These are phyloP conservation scores for Handroanthus guayacan DNA, from an alignment of 257 asterid species.

Conservation along the genomic window DNA sequence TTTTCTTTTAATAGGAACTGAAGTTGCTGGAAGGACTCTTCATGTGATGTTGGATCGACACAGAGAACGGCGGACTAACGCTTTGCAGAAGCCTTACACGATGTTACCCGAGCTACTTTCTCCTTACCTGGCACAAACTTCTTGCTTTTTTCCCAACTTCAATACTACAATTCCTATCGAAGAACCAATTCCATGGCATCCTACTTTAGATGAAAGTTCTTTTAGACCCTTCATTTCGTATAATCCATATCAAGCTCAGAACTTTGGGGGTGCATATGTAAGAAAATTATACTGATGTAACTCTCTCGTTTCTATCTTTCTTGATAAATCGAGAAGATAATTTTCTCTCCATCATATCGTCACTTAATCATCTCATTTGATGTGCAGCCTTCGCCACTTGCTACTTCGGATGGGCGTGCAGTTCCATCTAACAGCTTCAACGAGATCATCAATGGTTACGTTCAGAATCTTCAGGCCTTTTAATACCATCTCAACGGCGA, in stretches of 20 bases:
- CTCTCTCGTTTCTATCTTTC: not conserved
- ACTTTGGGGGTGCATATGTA: conserved; percentile 31
- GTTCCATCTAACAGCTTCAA: conserved; percentile 3
- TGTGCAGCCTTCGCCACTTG: conserved; percentile 37
- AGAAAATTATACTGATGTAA: conserved; percentile 15
- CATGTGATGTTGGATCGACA: conserved; percentile 40
- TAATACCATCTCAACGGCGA: conserved; percentile 24
- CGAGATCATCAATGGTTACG: conserved; percentile 11
- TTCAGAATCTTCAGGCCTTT: conserved; percentile 39
- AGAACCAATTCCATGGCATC: conserved; percentile 25
- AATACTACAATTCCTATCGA: conserved; percentile 21
- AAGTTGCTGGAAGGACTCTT: conserved; percentile 36
- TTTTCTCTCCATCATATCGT: not conserved
- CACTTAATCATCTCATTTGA: not conserved
- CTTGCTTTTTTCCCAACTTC: conserved; percentile 21
- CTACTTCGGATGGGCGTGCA: conserved; percentile 16
- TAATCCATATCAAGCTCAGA: conserved; percentile 35
- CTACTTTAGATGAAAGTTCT: conserved; percentile 22
- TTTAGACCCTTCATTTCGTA: conserved; percentile 11
- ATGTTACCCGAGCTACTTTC: conserved; percentile 36
- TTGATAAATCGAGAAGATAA: not conserved
- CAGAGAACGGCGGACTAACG: conserved; percentile 26
- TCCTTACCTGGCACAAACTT: conserved; percentile 24
- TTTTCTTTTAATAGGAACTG: conserved; percentile 38
- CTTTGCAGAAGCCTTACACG: conserved; percentile 13